Percentiles rank a stretch among this genome's conserved stretches.
phyloP scores from a whole-genome alignment of 108 stramenopile genomes.

The Nitzschia putrida region DNA sequence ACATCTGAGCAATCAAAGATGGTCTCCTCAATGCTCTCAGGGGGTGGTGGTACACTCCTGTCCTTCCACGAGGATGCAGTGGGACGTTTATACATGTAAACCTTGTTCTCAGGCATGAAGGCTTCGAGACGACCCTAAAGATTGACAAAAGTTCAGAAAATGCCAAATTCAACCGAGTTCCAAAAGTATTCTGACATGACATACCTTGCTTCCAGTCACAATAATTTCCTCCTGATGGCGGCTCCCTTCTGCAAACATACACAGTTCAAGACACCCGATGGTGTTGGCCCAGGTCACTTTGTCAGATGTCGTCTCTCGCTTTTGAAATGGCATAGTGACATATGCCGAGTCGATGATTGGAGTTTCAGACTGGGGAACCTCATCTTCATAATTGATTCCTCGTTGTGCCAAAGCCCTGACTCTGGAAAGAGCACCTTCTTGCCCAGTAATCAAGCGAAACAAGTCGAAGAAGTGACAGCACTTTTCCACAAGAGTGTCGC shows the following conservation, averaged over 20 bases:
- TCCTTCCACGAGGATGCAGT: conserved; percentile 58
- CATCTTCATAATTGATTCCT: conserved; percentile 69
- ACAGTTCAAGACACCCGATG: conserved; percentile 79
- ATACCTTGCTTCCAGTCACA: conserved; percentile 78
- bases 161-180: too few relatives aligned
- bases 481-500: conserved; percentile 80
- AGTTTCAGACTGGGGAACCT: conserved; percentile 45
- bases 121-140: conserved; percentile 74
- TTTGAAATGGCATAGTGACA: conserved; percentile 68
- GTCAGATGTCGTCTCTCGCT: background rate
- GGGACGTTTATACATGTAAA: conserved; percentile 70
- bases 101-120: conserved; percentile 86
- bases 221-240: conserved; percentile 89
- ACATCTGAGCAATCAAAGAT: conserved; percentile 80
- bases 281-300: conserved; percentile 19
- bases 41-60: conserved; percentile 71
- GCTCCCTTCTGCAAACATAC: conserved; percentile 85
- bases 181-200: background rate
- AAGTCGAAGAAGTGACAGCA: conserved; percentile 89
- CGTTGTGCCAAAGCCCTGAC: conserved; percentile 56
- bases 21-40: conserved; percentile 46
- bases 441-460: conserved; percentile 75
- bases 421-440: conserved; percentile 58
- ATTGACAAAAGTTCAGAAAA: background rate
- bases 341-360: conserved; percentile 86